phyloP scores from a whole-genome alignment of 306 rosid species.

The Sophora flavescens region DNA sequence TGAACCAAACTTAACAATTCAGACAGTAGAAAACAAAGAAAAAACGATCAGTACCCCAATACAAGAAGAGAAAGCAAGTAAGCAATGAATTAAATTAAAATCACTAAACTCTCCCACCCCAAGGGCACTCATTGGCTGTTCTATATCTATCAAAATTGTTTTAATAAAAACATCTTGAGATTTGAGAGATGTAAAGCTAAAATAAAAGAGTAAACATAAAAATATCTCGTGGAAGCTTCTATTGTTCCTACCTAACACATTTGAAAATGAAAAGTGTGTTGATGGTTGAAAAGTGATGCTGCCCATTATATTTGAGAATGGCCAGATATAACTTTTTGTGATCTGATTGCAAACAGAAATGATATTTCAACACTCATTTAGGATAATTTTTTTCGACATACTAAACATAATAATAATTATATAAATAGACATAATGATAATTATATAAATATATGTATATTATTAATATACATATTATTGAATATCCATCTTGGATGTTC shows the following conservation, averaged over 20 bases:
- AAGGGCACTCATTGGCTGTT: not conserved
- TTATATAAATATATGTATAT: too few relatives aligned
- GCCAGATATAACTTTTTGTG: not conserved
- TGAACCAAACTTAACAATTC: slow-evolving; percentile 13
- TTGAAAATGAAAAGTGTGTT: slow-evolving; percentile 38
- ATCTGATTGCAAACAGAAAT: not conserved
- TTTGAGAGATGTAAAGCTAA: slow-evolving; percentile 15
- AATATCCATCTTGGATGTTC: too few relatives aligned
- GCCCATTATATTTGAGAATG: slow-evolving; percentile 24
- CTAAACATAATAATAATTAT: too few relatives aligned
- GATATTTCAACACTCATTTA: too few relatives aligned
- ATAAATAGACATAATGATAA: too few relatives aligned
- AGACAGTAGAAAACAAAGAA: not conserved
- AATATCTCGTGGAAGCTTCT: slow-evolving; percentile 46
- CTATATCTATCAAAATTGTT: not conserved
- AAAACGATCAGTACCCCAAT: not conserved
- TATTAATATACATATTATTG: too few relatives aligned
- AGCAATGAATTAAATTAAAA: slow-evolving; percentile 28
- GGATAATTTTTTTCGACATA: too few relatives aligned
- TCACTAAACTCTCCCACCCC: slow-evolving; percentile 16
- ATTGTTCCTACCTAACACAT: slow-evolving; percentile 45
- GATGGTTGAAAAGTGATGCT: slow-evolving; percentile 36
- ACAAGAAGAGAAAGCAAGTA: not conserved
- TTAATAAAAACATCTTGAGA: not conserved
- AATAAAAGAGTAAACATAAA: not conserved